Conservation (phyloP, 352 stramenopile genomes). For the Globisporangium orthogonon region DNA sequence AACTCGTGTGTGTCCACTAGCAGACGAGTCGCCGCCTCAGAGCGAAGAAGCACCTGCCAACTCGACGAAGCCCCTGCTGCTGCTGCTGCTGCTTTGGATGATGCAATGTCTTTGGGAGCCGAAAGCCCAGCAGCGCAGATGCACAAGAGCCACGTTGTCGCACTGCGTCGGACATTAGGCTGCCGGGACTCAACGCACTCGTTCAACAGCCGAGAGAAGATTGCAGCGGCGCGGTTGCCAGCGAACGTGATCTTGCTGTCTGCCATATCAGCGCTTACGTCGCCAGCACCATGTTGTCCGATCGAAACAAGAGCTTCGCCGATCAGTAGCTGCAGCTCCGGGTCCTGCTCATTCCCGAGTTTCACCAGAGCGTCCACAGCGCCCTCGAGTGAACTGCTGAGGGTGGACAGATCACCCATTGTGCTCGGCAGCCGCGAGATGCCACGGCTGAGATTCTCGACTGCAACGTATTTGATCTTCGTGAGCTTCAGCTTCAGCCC, state of each 20-base stretch:
- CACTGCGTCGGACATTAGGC: slow-evolving; percentile 37
- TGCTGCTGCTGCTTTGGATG: no score
- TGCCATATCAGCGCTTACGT: background rate
- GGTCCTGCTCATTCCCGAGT: slow-evolving; percentile 18
- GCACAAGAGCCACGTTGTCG: slow-evolving; percentile 61
- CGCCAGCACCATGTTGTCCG: slow-evolving; percentile 29
- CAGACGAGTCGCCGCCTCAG: slow-evolving; percentile 16
- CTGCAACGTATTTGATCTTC: slow-evolving; percentile 28
- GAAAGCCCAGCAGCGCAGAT: slow-evolving; percentile 47
- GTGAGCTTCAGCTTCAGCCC: slow-evolving; percentile 32
- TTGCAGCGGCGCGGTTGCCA: slow-evolving; percentile 24
- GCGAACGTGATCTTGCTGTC: slow-evolving; percentile 3
- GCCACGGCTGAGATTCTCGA: slow-evolving; percentile 31
- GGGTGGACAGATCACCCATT: background rate
- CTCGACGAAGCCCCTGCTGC: slow-evolving; percentile 5
- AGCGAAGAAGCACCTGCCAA: slow-evolving; percentile 32
- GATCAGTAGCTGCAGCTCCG: slow-evolving; percentile 47
- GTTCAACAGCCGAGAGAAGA: slow-evolving; percentile 34
- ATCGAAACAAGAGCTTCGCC: slow-evolving; percentile 49
- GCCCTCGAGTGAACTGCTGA: slow-evolving; percentile 15
- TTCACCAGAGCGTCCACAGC: slow-evolving; percentile 20
- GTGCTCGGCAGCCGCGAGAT: slow-evolving; percentile 22
- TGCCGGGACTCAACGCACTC: slow-evolving; percentile 35
- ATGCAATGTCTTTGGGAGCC: background rate
- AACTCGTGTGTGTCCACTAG: slow-evolving; percentile 62